phyloP scores from a whole-genome alignment of 441 rosid genomes.

The Populus hybrid region DNA sequence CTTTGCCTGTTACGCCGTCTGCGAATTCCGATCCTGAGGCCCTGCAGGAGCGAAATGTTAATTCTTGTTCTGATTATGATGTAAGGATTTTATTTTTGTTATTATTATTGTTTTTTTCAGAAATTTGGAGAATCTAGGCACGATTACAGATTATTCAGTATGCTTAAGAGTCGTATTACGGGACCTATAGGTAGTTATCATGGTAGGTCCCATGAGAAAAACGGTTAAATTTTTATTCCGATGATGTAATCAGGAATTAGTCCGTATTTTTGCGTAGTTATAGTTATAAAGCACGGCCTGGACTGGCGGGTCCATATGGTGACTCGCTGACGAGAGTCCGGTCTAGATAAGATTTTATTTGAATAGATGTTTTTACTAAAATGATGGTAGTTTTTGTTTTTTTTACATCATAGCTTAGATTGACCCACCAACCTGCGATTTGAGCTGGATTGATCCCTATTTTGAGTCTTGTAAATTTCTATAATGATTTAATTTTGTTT shows the following conservation, averaged over 20 bases:
- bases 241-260: neutral
- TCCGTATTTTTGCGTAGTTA: neutral
- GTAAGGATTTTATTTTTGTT: conserved; percentile 21
- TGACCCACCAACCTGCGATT: neutral
- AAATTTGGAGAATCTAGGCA: neutral
- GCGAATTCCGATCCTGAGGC: conserved; percentile 70
- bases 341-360: too few species aligned
- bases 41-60: conserved; percentile 39
- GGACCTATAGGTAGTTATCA: neutral
- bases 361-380: neutral
- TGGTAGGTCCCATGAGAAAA: neutral
- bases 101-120: neutral
- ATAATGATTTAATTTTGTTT: neutral
- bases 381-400: too few species aligned
- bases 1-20: conserved; percentile 59
- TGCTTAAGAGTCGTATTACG: neutral
- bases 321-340: too few species aligned
- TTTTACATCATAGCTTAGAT: neutral
- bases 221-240: neutral
- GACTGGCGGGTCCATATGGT: neutral
- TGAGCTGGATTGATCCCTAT: neutral
- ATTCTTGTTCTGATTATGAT: conserved; percentile 27
- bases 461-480: neutral
- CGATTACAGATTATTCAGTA: neutral
- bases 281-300: neutral